Base-by-base conservation (phyloP, 495 filamentous ascomycete genomes). In the Neurospora sp. region DNA sequence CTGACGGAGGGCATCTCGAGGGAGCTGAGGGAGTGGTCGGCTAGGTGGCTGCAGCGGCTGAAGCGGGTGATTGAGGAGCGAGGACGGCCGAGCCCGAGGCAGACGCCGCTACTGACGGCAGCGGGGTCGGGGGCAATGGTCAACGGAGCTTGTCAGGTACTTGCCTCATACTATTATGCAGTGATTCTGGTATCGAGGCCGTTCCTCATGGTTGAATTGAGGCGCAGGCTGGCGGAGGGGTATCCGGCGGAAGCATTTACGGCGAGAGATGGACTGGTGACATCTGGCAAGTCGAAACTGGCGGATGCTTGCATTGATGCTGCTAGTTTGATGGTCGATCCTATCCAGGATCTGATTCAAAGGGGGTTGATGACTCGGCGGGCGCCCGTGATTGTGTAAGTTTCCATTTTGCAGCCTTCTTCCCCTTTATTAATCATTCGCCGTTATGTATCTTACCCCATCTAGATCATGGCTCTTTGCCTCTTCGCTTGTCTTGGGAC, bases 291-390 rank as follows among this genome's bases (percentile, higher is more conserved):
- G 42, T 77, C 80, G 1, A 84, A 80, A 73, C 79, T 86, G 10
- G 84, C 84, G 3, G 83, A 86, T 74, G 84, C 84, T 2, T 86
- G 84, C 35, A 84, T 86, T 39, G 84, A 86, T 44, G 83, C 84
- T 4, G 84, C 84, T n/a, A 82, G 79, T 41, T 49, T 86, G 46
- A 84, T 86, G 79, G 80, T 85, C 2, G 83, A 83, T 62, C 76
- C 79, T 10, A 74, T 84, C 14, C 77, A 81, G 35, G 77, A 77
- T 37, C 76, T 84, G 6, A 80, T 84, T 38, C 62, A 79, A 20
- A 74, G 76, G 7, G 76, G 78, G 2, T 40, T 78, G 31, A 76
- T 83, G 74, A 80, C 81, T 16, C 72, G 80, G 12, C 79, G 80
- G 8, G 83, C 83, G 41, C 84, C 84, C 1, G 75, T 84, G 20